Percentiles rank a stretch among this genome's conserved stretches.
Evolutionary conservation across 352 stramenopile species (phyloP).

Genomic region (Globisporangium abappressorium): DNA sequence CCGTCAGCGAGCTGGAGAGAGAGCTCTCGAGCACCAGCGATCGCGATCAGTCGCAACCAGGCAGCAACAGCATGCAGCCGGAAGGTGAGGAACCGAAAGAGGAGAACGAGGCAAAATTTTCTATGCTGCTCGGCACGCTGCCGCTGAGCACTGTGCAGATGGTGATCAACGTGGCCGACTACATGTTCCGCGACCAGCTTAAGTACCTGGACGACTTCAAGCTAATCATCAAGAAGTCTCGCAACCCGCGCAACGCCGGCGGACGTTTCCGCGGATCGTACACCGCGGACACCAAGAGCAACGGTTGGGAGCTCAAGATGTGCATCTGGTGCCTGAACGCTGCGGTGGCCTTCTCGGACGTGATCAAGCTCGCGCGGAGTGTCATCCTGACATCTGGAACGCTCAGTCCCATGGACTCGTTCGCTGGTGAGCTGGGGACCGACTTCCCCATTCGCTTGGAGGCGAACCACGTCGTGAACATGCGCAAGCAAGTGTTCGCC

Average conservation of each 20-base stretch:
- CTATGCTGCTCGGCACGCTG: slow-evolving; percentile 41
- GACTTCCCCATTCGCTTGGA: slow-evolving; percentile 82
- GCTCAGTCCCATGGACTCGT: slow-evolving; percentile 86
- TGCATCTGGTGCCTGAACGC: slow-evolving; percentile 87
- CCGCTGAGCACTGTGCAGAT: slow-evolving; percentile 54
- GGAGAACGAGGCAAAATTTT: slow-evolving; percentile 17
- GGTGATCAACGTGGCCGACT: slow-evolving; percentile 70
- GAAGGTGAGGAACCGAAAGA: slow-evolving; percentile 20
- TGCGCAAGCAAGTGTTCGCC: slow-evolving; percentile 84
- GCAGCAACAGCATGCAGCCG: slow-evolving; percentile 18
- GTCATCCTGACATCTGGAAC: slow-evolving; percentile 86
- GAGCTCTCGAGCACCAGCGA: slow-evolving; percentile 35
- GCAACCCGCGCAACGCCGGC: slow-evolving; percentile 9
- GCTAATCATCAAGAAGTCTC: slow-evolving; percentile 50
- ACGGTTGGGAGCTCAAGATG: slow-evolving; percentile 65
- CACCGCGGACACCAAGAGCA: slow-evolving; percentile 19
- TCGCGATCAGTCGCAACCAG: slow-evolving; percentile 21
- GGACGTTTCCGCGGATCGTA: slow-evolving; percentile 23
- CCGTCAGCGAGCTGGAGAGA: slow-evolving; percentile 56
- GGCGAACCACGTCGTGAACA: slow-evolving; percentile 86
- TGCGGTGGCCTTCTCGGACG: slow-evolving; percentile 79
- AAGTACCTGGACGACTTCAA: slow-evolving; percentile 86
- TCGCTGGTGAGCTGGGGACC: slow-evolving; percentile 73
- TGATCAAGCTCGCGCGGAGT: slow-evolving; percentile 56
- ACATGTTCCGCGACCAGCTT: slow-evolving; percentile 76